Percentiles rank a stretch among this genome's conserved stretches.
phyloP scores from a whole-genome alignment of 2,329 filamentous ascomycete species.

The Chaetomiaceae sp. region DNA sequence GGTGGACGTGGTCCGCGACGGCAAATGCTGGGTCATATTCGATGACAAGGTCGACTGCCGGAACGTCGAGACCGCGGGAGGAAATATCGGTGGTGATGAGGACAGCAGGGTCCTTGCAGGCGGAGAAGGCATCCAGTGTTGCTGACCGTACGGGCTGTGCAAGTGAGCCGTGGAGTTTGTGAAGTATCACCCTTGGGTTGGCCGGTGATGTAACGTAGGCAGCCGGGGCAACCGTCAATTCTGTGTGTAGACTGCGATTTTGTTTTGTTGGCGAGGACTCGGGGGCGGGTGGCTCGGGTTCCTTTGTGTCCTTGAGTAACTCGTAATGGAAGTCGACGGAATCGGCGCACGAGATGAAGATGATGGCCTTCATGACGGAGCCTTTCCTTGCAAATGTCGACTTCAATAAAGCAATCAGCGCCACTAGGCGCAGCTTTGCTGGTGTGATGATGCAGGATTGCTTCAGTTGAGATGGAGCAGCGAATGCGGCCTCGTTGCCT shows the following conservation, averaged over 20 bases:
- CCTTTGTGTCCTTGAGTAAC: slow-evolving; percentile 53
- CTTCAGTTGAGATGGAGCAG: slow-evolving; percentile 87
- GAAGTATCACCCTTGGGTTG: slow-evolving; percentile 69
- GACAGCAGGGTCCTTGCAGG: slow-evolving; percentile 69
- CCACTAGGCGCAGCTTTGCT: slow-evolving; percentile 85
- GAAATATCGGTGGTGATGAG: slow-evolving; percentile 94
- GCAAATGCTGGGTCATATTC: slow-evolving; percentile 96
- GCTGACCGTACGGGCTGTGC: slow-evolving; percentile 82
- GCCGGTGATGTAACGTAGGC: slow-evolving; percentile 69
- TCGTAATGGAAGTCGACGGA: slow-evolving; percentile 97
- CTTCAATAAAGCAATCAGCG: slow-evolving; percentile 77
- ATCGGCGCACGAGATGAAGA: slow-evolving; percentile 96
- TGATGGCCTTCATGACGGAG: slow-evolving; percentile 91
- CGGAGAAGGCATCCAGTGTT: slow-evolving; percentile 76
- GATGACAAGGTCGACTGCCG: slow-evolving; percentile 88
- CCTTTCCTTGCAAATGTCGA: slow-evolving; percentile 83
- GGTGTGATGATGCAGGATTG: slow-evolving; percentile 86
- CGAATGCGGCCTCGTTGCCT: slow-evolving; percentile 58
- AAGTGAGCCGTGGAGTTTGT: slow-evolving; percentile 88
- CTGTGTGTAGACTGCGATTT: slow-evolving; percentile 28
- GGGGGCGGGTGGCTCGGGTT: slow-evolving; percentile 31
- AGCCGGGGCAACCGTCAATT: slow-evolving; percentile 62
- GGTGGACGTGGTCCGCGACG: slow-evolving; percentile 88
- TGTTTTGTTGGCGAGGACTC: slow-evolving; percentile 25
- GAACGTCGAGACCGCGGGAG: slow-evolving; percentile 90